These are phyloP conservation scores for Terfezia boudieri DNA, from an alignment of 495 filamentous ascomycete species.

Conservation along the genomic window DNA sequence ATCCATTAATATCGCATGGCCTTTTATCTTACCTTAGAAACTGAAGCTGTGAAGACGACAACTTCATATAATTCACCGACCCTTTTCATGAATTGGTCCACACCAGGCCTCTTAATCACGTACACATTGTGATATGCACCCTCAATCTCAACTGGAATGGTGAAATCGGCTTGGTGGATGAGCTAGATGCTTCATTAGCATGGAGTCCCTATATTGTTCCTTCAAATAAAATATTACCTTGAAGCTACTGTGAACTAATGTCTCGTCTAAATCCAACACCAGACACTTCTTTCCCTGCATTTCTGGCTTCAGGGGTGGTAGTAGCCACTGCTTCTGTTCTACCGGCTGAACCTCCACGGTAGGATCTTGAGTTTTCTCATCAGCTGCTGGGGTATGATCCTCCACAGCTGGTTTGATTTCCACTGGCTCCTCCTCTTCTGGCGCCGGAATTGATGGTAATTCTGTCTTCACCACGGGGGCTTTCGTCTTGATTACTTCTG, in stretches of 20 bases:
- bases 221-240: constrained; percentile 39
- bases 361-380: constrained; percentile 15
- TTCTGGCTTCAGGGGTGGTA: constrained; percentile 55
- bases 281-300: constrained; percentile 78
- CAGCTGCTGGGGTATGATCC: not conserved
- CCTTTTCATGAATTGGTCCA: constrained; percentile 96
- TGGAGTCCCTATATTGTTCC: not conserved
- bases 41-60: constrained; percentile 94
- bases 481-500: not conserved
- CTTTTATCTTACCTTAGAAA: constrained; percentile 56
- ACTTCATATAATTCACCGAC: constrained; percentile 97
- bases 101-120: constrained; percentile 92
- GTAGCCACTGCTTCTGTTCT: constrained; percentile 43
- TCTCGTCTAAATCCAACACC: constrained; percentile 91
- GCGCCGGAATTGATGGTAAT: not conserved
- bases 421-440: not conserved
- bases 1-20: not conserved
- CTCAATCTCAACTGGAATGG: constrained; percentile 97
- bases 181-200: constrained; percentile 36
- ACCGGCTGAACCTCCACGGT: constrained; percentile 22
- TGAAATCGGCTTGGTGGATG: constrained; percentile 94
- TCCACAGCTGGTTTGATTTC: not conserved
- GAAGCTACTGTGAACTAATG: constrained; percentile 97
- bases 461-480: not conserved
- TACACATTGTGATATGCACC: constrained; percentile 99